Conservation (phyloP, 2,329 filamentous ascomycete species). For the Pyrenophora seminiperda region DNA sequence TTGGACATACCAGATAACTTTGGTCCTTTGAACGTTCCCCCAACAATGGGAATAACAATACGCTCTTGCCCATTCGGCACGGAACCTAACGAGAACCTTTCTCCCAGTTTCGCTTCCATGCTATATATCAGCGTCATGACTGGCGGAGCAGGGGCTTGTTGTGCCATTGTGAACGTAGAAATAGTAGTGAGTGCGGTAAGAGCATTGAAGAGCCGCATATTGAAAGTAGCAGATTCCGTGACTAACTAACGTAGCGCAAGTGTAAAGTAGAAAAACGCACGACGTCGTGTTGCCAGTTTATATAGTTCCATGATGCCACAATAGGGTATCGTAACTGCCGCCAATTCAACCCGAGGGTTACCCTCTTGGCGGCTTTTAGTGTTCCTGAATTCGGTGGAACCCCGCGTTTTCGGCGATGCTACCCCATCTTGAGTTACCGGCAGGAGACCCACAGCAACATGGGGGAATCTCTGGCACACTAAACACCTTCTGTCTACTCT, state of each 20-base stretch:
- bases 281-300: slow-evolving; percentile 1
- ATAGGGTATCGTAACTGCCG: not conserved
- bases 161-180: slow-evolving; percentile 20
- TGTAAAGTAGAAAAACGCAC: not conserved
- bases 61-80: slow-evolving; percentile 31
- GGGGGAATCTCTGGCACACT: too few relatives aligned
- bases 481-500: too few relatives aligned
- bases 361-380: not conserved
- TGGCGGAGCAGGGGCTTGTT: slow-evolving; percentile 22
- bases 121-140: slow-evolving; percentile 31
- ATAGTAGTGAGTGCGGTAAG: slow-evolving; percentile 12
- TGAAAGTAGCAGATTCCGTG: not conserved
- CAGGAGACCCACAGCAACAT: too few relatives aligned
- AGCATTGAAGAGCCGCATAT: slow-evolving; percentile 17
- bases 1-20: slow-evolving; percentile 26
- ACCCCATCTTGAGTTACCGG: too few relatives aligned
- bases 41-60: slow-evolving; percentile 37
- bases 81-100: slow-evolving; percentile 27
- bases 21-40: slow-evolving; percentile 39
- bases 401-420: not conserved
- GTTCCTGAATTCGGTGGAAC: not conserved
- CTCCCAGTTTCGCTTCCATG: slow-evolving; percentile 28
- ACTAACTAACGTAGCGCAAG: not conserved
- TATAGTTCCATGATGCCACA: not conserved
- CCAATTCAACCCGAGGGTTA: not conserved